Evolutionary conservation across 2,329 filamentous ascomycete genomes (phyloP).

Genomic region (Diplocarpon mali): DNA sequence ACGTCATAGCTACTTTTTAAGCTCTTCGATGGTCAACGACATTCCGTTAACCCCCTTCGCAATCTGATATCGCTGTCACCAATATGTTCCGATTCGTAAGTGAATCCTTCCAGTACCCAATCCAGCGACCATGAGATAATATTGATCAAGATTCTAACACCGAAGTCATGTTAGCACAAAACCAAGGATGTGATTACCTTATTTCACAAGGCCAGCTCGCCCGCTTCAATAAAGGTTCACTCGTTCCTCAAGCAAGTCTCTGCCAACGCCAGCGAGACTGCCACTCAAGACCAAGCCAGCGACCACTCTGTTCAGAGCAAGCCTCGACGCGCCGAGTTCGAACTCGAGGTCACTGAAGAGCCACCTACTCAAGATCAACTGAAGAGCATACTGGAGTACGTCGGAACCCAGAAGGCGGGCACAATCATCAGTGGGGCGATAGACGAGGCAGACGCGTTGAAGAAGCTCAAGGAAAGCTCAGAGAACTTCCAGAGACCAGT

Average conservation of each 20-base stretch:
- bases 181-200: slow-evolving; percentile 85
- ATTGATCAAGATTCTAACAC: background rate
- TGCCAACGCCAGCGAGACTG: slow-evolving; percentile 52
- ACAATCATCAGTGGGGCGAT: slow-evolving; percentile 66
- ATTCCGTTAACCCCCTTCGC: slow-evolving; percentile 2
- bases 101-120: background rate
- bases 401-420: slow-evolving; percentile 48
- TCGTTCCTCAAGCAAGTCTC: slow-evolving; percentile 73
- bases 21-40: slow-evolving; percentile 10
- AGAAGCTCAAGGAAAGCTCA: slow-evolving; percentile 59
- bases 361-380: slow-evolving; percentile 75
- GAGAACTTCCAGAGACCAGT: slow-evolving; percentile 65
- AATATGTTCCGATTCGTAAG: slow-evolving; percentile 30
- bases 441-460: slow-evolving; percentile 66
- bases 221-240: slow-evolving; percentile 61
- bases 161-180: slow-evolving; percentile 47
- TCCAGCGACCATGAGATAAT: background rate
- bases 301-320: slow-evolving; percentile 50
- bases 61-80: slow-evolving; percentile 5
- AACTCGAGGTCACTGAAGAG: slow-evolving; percentile 73
- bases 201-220: slow-evolving; percentile 75
- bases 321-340: slow-evolving; percentile 53
- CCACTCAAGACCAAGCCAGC: slow-evolving; percentile 65
- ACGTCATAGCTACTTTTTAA: slow-evolving; percentile 11
- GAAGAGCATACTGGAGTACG: slow-evolving; percentile 72